Evolutionary conservation across 768 basidiomycete genomes (phyloP).

Genomic region (Lactifluus rugatus): DNA sequence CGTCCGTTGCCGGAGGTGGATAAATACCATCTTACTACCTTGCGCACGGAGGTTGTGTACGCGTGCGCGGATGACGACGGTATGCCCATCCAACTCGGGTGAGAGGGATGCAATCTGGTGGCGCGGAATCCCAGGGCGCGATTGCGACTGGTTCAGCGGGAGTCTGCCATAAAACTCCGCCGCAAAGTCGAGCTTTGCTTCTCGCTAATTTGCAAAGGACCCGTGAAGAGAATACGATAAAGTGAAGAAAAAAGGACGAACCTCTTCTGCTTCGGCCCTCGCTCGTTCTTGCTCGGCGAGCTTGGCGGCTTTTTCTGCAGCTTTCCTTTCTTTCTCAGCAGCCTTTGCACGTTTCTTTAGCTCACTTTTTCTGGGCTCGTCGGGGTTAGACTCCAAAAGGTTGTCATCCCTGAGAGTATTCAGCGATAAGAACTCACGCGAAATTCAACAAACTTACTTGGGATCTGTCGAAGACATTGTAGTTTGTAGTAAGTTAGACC

Average conservation of each 20-base stretch:
- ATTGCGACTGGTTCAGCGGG: conserved; percentile 86
- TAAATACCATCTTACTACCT: conserved; percentile 92
- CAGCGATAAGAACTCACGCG: neutral
- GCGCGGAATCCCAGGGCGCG: conserved; percentile 51
- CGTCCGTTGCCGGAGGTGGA: conserved; percentile 81
- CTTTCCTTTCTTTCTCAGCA: conserved; percentile 83
- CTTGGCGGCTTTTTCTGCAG: conserved; percentile 75
- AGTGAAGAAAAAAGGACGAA: conserved; percentile 23
- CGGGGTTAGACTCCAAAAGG: conserved; percentile 8
- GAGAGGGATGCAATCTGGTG: conserved; percentile 57
- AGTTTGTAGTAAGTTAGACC: neutral
- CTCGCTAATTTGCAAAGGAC: neutral
- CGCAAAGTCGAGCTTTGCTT: conserved; percentile 55
- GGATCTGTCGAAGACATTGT: conserved; percentile 13
- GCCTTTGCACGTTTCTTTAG: conserved; percentile 88
- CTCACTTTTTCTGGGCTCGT: conserved; percentile 75
- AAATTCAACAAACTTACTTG: neutral
- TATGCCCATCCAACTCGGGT: conserved; percentile 54
- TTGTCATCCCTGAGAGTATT: neutral
- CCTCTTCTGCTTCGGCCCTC: conserved; percentile 55
- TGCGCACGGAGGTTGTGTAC: conserved; percentile 88
- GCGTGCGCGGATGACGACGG: conserved; percentile 78
- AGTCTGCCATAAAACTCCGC: conserved; percentile 75
- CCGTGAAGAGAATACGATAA: neutral
- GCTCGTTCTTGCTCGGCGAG: conserved; percentile 65